Base-by-base conservation (phyloP, 768 basidiomycete genomes). In the Flagelloscypha sp. region DNA sequence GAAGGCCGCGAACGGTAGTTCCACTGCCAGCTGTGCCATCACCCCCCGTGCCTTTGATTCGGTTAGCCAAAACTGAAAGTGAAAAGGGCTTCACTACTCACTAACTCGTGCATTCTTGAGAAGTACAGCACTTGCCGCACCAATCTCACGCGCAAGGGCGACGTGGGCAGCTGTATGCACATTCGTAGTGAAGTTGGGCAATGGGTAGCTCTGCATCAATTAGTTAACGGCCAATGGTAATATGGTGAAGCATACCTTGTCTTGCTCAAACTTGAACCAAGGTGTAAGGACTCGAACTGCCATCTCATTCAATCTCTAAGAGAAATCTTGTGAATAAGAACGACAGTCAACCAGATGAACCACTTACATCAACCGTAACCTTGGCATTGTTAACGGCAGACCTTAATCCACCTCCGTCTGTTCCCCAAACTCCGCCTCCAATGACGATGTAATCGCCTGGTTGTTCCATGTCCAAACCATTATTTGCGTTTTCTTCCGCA, bases 61-160 rank as follows among this genome's bases (percentile, higher is more conserved):
- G 7, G 33, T 5, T 2, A 30, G 15, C 6, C 17, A 5, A n/a
- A 34, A 25, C 19, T 17, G 6, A 8, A 20, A 12, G 11, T 13
- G 7, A 7, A 8, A 10, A 41, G 15, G 1, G 13, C 30, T 27
- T 28, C 13, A 10, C 10, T n/a, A 33, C 6, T 21, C 27, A 36
- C 43, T 33, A 56, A 43, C 49, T 63, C 41, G 46, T 58, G 37
- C 52, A 51, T 85, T 85, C 58, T 84, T 84, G 9, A 84, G 62
- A 22, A 86, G 53, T 13, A 84, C 78, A 1, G 76, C 74, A 0
- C 78, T 79, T 0, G 72, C 74, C 1, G 73, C 66, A 4, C 73
- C 84, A 20, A 87, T 77, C 42, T 82, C 72, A 17, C 66, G 64
- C 12, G 68, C 72, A 12, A 84, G 56, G 3, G 68, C 62, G 1